Base-by-base conservation (phyloP, 2,329 filamentous ascomycete genomes). In the Fusarium domesticum region DNA sequence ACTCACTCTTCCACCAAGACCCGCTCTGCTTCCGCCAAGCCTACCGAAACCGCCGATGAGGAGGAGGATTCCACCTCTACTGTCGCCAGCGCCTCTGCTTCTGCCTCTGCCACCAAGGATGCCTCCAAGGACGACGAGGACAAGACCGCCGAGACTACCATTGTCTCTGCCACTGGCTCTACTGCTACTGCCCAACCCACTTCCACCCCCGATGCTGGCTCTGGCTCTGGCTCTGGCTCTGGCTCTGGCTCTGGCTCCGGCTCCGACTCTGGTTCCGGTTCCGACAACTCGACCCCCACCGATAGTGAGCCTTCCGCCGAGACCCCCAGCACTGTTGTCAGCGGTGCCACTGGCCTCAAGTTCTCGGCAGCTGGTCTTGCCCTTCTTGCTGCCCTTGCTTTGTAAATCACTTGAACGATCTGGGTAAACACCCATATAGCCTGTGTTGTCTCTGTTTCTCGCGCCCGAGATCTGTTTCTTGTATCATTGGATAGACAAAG, bases 51-150 rank as follows among this genome's bases (percentile, higher is more conserved):
- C 25, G 49, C 51, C 39, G 42, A 43, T 33, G 35, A 43, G 33
- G 28, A 76, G 45, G 64, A 78, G 57, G 68, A 80, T 54, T 80
- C 67, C 46, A 76, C 73, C 52, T 71, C 60, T 30, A 70, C 77
- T 35, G 62, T 66, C 37, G 80, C 74, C 63, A 69, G 80, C 62
- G 70, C 79, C 39, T 72, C 67, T 56, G 79, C 23, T 54, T 80
- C 67, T 46, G 76, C 73, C 52, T 71, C 60, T 31, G 70, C 77
- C 35, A 62, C 65, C 37, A 80, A 74, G 62, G 69, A 80, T 61
- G 69, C 79, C 39, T 72, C 67, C 56, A 78, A 75, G 70, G 70
- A 25, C 32, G 43, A 38, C 6, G 37, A 48, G 31, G 34, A 31
- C 25, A 18, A 40, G 35, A 11, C 23, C 23, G 7, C 10, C 23